Evolutionary conservation across 2,329 filamentous ascomycete genomes (phyloP).

Genomic region (Colletotrichum lini): DNA sequence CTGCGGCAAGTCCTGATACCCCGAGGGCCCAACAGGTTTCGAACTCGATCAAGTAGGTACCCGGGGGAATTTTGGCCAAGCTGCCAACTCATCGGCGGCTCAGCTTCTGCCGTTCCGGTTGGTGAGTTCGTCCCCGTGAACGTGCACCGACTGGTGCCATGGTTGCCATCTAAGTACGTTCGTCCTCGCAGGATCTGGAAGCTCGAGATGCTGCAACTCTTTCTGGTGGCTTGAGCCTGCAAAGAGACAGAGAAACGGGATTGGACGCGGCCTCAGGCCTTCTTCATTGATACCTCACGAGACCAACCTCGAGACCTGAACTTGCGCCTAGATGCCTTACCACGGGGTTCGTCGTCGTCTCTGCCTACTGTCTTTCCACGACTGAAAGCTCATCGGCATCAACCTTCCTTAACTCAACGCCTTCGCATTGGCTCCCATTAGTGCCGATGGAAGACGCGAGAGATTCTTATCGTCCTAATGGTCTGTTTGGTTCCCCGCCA

Average conservation of each 20-base stretch:
- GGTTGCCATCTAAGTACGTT: conserved; percentile 10
- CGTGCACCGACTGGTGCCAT: conserved; percentile 11
- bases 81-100: conserved; percentile 42
- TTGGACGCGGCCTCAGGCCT: conserved; percentile 16
- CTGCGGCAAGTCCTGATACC: conserved; percentile 13
- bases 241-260: conserved; percentile 5
- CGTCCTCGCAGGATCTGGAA: conserved; percentile 30
- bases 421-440: conserved; percentile 26
- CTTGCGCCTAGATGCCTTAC: conserved; percentile 35
- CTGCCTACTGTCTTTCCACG: conserved; percentile 26
- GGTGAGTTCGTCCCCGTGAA: conserved; percentile 17
- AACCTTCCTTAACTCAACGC: conserved; percentile 1
- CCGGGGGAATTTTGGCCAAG: conserved; percentile 6
- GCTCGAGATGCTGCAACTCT: conserved; percentile 15
- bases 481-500: neutral
- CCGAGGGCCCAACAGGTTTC: conserved; percentile 18
- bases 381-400: conserved; percentile 24
- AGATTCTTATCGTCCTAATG: conserved; percentile 15
- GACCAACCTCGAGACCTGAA: conserved; percentile 15
- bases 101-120: conserved; percentile 35
- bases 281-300: conserved; percentile 30
- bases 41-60: conserved; percentile 22
- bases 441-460: conserved; percentile 14
- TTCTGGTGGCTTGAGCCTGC: neutral
- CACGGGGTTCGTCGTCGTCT: conserved; percentile 19